phyloP scores from a whole-genome alignment of 768 basidiomycete genomes.

The Phylloporus rhodoxanthus region DNA sequence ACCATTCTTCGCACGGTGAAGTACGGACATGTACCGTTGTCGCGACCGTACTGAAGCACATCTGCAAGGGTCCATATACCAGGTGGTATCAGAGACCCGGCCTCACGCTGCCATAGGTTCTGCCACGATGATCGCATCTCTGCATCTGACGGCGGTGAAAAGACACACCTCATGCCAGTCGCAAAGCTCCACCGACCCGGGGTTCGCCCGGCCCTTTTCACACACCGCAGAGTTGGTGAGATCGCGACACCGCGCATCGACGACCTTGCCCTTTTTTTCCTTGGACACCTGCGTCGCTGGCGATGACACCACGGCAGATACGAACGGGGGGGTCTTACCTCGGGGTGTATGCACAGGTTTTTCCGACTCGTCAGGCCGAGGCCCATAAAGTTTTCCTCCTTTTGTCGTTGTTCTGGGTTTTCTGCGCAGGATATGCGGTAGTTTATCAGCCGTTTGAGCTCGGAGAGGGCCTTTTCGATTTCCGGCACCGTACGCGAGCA shows the following conservation, averaged over 20 bases:
- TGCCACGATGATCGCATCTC: slow-evolving; percentile 28
- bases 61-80: slow-evolving; percentile 96
- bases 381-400: slow-evolving; percentile 80
- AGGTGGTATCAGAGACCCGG: slow-evolving; percentile 72
- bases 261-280: slow-evolving; percentile 97
- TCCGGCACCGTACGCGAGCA: slow-evolving; percentile 99
- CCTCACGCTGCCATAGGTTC: slow-evolving; percentile 78
- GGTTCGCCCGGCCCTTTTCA: slow-evolving; percentile 78
- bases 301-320: not conserved
- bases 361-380: slow-evolving; percentile 92
- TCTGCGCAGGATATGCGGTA: slow-evolving; percentile 75
- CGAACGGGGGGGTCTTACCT: slow-evolving; percentile 44
- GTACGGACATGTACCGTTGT: slow-evolving; percentile 87
- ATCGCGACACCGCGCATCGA: slow-evolving; percentile 95
- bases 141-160: not conserved
- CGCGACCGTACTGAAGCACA: slow-evolving; percentile 79
- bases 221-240: slow-evolving; percentile 80
- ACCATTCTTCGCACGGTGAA: slow-evolving; percentile 97
- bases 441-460: slow-evolving; percentile 88
- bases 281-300: slow-evolving; percentile 65
- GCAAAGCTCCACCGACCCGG: slow-evolving; percentile 87
- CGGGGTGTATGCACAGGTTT: slow-evolving; percentile 93
- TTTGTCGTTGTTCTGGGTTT: slow-evolving; percentile 64
- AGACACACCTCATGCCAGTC: slow-evolving; percentile 88
- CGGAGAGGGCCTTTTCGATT: slow-evolving; percentile 96